Evolutionary conservation across 805 yeast genomes (phyloP).

Genomic region (Barnettozyma sp.): DNA sequence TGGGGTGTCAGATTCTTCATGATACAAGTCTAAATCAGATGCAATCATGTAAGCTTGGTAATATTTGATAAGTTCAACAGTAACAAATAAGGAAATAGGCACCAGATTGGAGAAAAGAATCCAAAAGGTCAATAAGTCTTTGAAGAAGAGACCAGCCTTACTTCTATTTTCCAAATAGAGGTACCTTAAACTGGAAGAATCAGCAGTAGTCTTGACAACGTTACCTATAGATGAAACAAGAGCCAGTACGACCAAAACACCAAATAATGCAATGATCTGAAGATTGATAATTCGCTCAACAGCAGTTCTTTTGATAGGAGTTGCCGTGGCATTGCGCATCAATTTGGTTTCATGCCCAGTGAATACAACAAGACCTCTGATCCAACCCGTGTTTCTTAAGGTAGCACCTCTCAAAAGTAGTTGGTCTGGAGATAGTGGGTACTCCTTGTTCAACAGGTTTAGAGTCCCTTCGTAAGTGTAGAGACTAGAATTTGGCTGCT

Average conservation of each 20-base stretch:
- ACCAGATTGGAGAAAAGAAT: conserved; percentile 91
- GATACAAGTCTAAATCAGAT: conserved; percentile 90
- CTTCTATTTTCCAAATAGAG: conserved; percentile 62
- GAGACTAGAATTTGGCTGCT: conserved; percentile 88
- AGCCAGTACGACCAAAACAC: conserved; percentile 66
- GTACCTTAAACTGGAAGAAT: conserved; percentile 50
- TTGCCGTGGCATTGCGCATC: conserved; percentile 97
- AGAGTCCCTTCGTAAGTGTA: conserved; percentile 91
- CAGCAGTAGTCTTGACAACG: conserved; percentile 59
- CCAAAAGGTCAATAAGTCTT: conserved; percentile 90
- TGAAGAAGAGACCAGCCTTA: conserved; percentile 66
- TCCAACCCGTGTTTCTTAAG: conserved; percentile 89
- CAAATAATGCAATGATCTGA: conserved; percentile 84
- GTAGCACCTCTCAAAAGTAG: conserved; percentile 92
- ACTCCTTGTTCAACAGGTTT: conserved; percentile 45
- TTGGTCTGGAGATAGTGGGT: conserved; percentile 86
- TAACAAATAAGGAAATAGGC: conserved; percentile 95
- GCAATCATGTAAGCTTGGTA: conserved; percentile 93
- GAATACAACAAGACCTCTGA: conserved; percentile 86
- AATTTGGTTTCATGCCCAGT: conserved; percentile 98
- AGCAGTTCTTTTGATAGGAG: conserved; percentile 95
- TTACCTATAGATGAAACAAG: conserved; percentile 84
- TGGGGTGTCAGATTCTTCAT: conserved; percentile 84
- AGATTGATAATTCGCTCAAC: conserved; percentile 92
- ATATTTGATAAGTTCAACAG: conserved; percentile 91